phyloP scores from a whole-genome alignment of 2,329 filamentous ascomycete species.

The Sporothrix euskadiensis region DNA sequence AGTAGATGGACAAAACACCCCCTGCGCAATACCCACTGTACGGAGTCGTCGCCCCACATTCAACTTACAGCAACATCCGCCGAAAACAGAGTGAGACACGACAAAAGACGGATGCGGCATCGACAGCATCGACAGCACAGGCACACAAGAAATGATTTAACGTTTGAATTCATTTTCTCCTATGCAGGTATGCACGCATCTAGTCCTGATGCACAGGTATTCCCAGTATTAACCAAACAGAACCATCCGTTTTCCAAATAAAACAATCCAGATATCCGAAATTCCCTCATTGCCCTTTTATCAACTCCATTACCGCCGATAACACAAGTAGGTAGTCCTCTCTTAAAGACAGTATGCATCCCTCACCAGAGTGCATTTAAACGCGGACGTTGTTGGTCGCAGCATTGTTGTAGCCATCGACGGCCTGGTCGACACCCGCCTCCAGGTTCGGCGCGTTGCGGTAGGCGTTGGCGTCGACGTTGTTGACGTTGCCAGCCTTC shows the following conservation, averaged over 20 bases:
- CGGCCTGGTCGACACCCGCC: background rate
- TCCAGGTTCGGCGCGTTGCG: conserved; percentile 22
- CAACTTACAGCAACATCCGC: too few species aligned
- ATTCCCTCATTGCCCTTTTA: conserved; percentile 37
- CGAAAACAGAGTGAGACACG: background rate
- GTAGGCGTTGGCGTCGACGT: conserved; percentile 15
- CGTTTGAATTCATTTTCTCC: background rate
- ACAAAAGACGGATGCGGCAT: background rate
- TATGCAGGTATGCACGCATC: background rate
- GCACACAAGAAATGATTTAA: background rate
- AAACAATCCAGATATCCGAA: background rate
- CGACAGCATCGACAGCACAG: background rate
- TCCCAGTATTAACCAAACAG: background rate
- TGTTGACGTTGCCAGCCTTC: background rate
- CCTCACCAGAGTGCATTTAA: background rate
- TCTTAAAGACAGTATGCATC: background rate
- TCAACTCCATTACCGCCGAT: conserved; percentile 38
- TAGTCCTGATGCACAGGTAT: background rate
- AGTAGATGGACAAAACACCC: background rate
- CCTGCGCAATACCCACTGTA: background rate
- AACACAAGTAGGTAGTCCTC: background rate
- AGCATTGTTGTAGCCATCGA: background rate
- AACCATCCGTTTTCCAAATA: background rate
- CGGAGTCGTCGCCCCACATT: too few species aligned
- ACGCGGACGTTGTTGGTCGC: background rate